These are phyloP conservation scores for Chloris gayana DNA, from an alignment of 176 grass and related monocot genomes.

Conservation along the genomic window DNA sequence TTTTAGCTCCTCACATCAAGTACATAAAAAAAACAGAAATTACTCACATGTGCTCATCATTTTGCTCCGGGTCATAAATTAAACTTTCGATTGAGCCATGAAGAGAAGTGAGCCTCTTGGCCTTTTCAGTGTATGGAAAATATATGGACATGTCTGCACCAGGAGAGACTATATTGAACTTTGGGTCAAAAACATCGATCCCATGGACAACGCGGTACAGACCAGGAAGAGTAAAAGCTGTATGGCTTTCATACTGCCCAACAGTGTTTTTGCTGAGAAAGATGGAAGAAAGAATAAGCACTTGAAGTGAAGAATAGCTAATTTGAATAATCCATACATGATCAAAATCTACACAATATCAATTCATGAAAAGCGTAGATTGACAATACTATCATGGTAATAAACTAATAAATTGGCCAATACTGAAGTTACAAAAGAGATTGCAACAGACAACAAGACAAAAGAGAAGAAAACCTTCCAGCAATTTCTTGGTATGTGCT, in stretches of 20 bases:
- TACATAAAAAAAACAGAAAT: not conserved
- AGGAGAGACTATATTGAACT: constrained; percentile 97
- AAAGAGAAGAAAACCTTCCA: constrained; percentile 75
- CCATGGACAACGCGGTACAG: constrained; percentile 89
- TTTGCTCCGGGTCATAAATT: constrained; percentile 83
- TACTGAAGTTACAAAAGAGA: not conserved
- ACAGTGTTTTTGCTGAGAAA: constrained; percentile 89
- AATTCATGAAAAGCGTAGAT: constrained; percentile 14
- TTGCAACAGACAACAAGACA: not conserved
- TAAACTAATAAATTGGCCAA: not conserved
- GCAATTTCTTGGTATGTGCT: constrained; percentile 99
- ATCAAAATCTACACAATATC: constrained; percentile 21
- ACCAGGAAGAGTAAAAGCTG: constrained; percentile 81
- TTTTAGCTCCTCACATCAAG: not conserved
- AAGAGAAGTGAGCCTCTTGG: constrained; percentile 79
- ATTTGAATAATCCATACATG: not conserved
- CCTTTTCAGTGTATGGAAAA: constrained; percentile 78
- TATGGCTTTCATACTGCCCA: constrained; percentile 95
- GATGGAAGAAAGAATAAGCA: not conserved
- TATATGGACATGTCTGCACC: constrained; percentile 95
- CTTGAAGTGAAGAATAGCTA: not conserved
- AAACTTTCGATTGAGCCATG: constrained; percentile 82
- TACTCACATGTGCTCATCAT: constrained; percentile 87
- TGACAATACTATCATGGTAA: constrained; percentile 1
- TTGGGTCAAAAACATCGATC: constrained; percentile 97